Conservation (phyloP, 495 filamentous ascomycete species). For the Penicilliopsis zonata region DNA sequence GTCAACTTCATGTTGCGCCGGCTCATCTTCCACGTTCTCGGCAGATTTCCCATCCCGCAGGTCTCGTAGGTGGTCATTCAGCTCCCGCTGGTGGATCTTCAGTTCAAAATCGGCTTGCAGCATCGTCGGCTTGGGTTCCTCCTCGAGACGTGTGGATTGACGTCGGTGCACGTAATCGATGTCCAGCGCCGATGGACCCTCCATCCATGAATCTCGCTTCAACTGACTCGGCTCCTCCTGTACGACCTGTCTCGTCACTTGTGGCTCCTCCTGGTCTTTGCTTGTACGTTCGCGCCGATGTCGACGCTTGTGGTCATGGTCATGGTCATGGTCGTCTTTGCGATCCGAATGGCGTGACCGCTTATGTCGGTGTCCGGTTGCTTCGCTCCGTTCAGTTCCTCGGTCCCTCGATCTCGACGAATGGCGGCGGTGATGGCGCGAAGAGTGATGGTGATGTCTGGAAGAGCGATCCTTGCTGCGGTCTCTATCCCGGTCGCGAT, state of each 20-base stretch:
- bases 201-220: slow-evolving; percentile 88
- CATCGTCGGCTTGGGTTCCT: slow-evolving; percentile 30
- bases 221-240: slow-evolving; percentile 28
- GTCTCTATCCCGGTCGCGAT: slow-evolving; percentile 23
- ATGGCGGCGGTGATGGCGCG: slow-evolving; percentile 31
- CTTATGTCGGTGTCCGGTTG: slow-evolving; percentile 41
- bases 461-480: slow-evolving; percentile 28
- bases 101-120: slow-evolving; percentile 58
- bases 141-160: slow-evolving; percentile 26
- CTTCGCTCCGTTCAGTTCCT: slow-evolving; percentile 19
- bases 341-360: slow-evolving; percentile 37
- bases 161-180: slow-evolving; percentile 75
- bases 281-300: slow-evolving; percentile 21
- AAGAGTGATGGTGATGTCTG: slow-evolving; percentile 25
- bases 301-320: slow-evolving; percentile 22
- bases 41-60: slow-evolving; percentile 42
- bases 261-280: slow-evolving; percentile 8
- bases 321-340: slow-evolving; percentile 30
- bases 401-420: slow-evolving; percentile 32
- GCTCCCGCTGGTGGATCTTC: slow-evolving; percentile 67
- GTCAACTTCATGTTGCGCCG: slow-evolving; percentile 49
- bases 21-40: slow-evolving; percentile 37
- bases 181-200: slow-evolving; percentile 66
- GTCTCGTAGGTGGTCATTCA: slow-evolving; percentile 63
- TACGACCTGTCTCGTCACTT: slow-evolving; percentile 11